Evolutionary conservation across 768 basidiomycete genomes (phyloP), one percentile per base, ranked within the genome.

Genomic region (Agaricus subrufescens): DNA sequence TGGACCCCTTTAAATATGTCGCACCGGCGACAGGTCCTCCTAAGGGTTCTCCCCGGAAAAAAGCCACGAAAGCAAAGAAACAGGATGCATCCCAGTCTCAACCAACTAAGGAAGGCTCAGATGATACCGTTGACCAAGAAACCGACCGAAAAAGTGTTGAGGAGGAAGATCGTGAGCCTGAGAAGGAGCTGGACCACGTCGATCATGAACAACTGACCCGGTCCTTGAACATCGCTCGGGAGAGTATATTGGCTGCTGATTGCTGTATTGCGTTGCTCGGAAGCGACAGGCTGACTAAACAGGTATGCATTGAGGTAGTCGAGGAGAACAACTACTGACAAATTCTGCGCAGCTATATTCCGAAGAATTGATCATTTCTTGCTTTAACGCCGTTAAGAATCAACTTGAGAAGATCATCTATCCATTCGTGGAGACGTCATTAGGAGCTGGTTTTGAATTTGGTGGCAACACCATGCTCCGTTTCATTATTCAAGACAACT

Each of bases 321-420:
- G 54, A 14, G 9, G 23, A 31, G 27, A 15, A 15, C 11, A 47
- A 47, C 30, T 56, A 25, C 61, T 57, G 40, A 49, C 29, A 27
- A 29, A 15, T 42, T n/a, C 15, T 2, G 44, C 7, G 15, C 64
- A 95, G 89, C 73, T 98, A 8, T 96, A 96, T 68, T 97, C 96
- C 0, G 94, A 98, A 67, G 97, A 99, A 66, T 77, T 94, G 10
- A 91, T 99, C 59, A 85, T 85, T 0, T 74, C 81, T 0, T 92
- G 94, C 70, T 75, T 98, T 15, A 75, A 72, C 43, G 76, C 86
- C 0, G 78, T 94, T 59, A 94, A 95, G 67, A 89, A 87, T 59
- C 86, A 87, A 56, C 81, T 97, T 30, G 83, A 83, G 1, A 83
- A 83, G 64, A 77, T 91, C 46, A 76, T 98, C 11, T 95, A 91